A percentile compares a stretch with the other conserved stretches of the same genome.
Conservation (phyloP, 78 protist species). For the Guillardia theta region DNA sequence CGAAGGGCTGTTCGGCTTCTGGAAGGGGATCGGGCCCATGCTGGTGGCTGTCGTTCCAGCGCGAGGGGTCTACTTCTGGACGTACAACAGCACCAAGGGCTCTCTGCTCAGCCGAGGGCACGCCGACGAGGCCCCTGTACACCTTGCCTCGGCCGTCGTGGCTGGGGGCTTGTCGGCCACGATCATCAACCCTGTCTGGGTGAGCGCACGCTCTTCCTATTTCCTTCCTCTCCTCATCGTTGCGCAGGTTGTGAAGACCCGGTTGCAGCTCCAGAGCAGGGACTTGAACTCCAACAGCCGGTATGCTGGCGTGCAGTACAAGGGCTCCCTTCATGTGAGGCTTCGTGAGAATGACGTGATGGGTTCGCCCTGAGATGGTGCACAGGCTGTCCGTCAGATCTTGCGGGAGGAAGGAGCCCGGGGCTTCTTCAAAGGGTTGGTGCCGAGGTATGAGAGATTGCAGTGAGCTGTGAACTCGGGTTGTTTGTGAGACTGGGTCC, state of each 20-base stretch:
- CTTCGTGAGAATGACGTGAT: too few relatives aligned
- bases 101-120: background rate
- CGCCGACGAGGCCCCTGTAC: background rate
- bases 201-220: background rate
- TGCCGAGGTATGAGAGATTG: background rate
- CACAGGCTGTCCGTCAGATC: background rate
- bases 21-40: background rate
- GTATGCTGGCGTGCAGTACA: too few relatives aligned
- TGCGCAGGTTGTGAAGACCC: background rate
- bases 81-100: background rate
- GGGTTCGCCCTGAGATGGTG: too few relatives aligned
- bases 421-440: background rate
- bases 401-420: slow-evolving; percentile 3
- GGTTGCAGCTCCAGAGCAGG: background rate
- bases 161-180: background rate
- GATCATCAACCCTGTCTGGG: background rate
- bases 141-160: background rate
- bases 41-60: background rate
- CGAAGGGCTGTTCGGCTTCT: background rate
- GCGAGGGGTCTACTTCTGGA: background rate
- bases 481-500: background rate
- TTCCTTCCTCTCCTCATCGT: background rate
- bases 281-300: too few relatives aligned
- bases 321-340: too few relatives aligned
- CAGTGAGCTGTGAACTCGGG: background rate